phyloP scores from a whole-genome alignment of 768 basidiomycete species.

The Termitomyces heimii region DNA sequence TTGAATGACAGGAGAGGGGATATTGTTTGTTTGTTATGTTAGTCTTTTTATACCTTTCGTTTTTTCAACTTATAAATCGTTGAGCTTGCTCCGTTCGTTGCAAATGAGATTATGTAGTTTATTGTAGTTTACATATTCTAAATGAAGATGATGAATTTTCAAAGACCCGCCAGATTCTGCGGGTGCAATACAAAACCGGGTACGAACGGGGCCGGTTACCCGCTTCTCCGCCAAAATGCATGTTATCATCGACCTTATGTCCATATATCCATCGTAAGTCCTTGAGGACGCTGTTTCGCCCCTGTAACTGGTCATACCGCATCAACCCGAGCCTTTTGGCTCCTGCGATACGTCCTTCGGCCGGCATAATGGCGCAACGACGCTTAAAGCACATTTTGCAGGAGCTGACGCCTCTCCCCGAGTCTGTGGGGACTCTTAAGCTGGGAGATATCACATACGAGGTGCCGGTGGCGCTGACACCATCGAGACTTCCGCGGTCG shows the following conservation, averaged over 20 bases:
- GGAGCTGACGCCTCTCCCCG: conserved; percentile 33
- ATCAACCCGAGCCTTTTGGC: neutral
- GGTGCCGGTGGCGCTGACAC: conserved; percentile 40
- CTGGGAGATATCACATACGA: conserved; percentile 53
- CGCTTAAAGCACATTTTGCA: conserved; percentile 45
- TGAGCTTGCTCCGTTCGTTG: conserved; percentile 6
- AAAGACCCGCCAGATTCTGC: neutral
- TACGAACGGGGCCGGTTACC: conserved; percentile 4
- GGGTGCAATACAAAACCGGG: neutral
- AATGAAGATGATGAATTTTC: neutral
- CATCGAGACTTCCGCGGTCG: conserved; percentile 42
- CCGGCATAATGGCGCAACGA: conserved; percentile 28
- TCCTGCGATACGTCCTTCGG: neutral
- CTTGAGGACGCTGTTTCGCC: neutral
- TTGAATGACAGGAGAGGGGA: conserved; percentile 14
- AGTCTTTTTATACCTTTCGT: neutral
- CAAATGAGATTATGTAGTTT: neutral
- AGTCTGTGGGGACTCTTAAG: conserved; percentile 46
- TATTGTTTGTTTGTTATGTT: neutral
- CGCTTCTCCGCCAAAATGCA: conserved; percentile 8
- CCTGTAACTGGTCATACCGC: neutral
- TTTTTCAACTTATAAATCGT: neutral
- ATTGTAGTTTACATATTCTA: neutral
- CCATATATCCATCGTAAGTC: conserved; percentile 4
- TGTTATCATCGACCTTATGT: conserved; percentile 10